A percentile compares a stretch with the other conserved stretches of the same genome.
Conservation (phyloP, 768 basidiomycete species). For the Kwoniella europaea region DNA sequence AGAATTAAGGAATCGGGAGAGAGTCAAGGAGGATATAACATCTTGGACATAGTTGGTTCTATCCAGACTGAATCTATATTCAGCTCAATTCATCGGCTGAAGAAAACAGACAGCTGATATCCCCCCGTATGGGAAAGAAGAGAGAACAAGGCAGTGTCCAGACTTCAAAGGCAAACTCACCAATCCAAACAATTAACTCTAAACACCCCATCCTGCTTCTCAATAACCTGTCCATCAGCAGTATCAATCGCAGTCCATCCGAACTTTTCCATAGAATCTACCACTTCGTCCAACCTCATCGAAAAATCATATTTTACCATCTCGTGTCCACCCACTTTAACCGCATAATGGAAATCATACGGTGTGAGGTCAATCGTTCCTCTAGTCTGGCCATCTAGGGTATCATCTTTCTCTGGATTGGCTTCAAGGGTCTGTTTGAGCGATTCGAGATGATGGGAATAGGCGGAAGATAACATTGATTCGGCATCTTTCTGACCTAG, state of each 20-base stretch:
- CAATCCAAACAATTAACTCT: slow-evolving; percentile 57
- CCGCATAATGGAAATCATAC: slow-evolving; percentile 91
- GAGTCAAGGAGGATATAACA: slow-evolving; percentile 78
- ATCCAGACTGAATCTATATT: slow-evolving; percentile 70
- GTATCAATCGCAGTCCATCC: slow-evolving; percentile 68
- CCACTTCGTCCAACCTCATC: slow-evolving; percentile 54
- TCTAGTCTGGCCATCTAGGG: slow-evolving; percentile 41
- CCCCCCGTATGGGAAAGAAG: background rate
- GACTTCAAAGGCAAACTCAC: slow-evolving; percentile 30
- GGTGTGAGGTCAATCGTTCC: slow-evolving; percentile 65
- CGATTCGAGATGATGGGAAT: slow-evolving; percentile 71
- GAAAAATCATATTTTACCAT: slow-evolving; percentile 75
- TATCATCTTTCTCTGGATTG: slow-evolving; percentile 52
- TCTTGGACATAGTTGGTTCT: slow-evolving; percentile 98
- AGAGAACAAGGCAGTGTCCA: background rate
- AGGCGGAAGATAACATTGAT: slow-evolving; percentile 77
- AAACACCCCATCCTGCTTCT: slow-evolving; percentile 89
- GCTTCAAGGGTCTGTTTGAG: slow-evolving; percentile 39
- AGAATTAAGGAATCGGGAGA: slow-evolving; percentile 81
- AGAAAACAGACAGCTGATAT: no score
- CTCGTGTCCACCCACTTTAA: slow-evolving; percentile 83
- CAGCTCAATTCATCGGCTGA: background rate
- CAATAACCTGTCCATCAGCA: slow-evolving; percentile 60
- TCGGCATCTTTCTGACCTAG: slow-evolving; percentile 93
- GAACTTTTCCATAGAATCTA: slow-evolving; percentile 73